Base-by-base conservation (phyloP, 2,329 filamentous ascomycete species). In the Hypomyces perniciosus region DNA sequence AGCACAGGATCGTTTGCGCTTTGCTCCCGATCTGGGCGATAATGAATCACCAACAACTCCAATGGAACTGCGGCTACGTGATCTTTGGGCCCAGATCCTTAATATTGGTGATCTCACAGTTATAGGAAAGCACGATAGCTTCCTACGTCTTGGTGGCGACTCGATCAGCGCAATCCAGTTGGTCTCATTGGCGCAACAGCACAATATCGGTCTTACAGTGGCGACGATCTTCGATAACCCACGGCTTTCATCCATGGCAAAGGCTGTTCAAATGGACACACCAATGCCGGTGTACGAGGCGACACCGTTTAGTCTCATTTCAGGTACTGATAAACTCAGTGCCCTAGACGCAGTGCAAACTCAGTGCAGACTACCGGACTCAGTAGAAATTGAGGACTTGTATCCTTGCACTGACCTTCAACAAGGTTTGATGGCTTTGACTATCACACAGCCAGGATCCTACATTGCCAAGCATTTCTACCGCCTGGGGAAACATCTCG, bases 391-490 rank as follows among this genome's bases (percentile, higher is more conserved):
- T 8, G 45, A 56, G 26, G 57, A 59, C 44, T 35, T 57, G 13
- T 58, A 53, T 5, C 56, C 56, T 10, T 56, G 53, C 13, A 58
- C 55, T 5, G 44, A 50, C 20, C 50, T 59, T 31, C 57, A 59
- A 6, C 48, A 52, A 5, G 57, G 57, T n/a, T 46, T 59, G 7
- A 58, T 59, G 53, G 62, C 65, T 1, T 54, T 69, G 2, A 60
- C 67, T 1, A 57, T 56, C 37, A 61, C 61, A 28, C 57, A 63
- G 8, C 37, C 54, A 1, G 67, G 65, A 1, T 63, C 62, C 1
- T 72, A 72, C 39, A 59, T 70, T 8, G 62, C 63, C 2, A 58
- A 61, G 46, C 56, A 61, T 4, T 57, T 57, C 9, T 52, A 61
- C 33, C 44, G 49, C 27, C 51, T 65, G 1, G 35, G 56, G 0